Percentiles rank a stretch among this genome's conserved stretches.
Conservation (phyloP, 306 rosid species). For the Castanea mollissima region DNA sequence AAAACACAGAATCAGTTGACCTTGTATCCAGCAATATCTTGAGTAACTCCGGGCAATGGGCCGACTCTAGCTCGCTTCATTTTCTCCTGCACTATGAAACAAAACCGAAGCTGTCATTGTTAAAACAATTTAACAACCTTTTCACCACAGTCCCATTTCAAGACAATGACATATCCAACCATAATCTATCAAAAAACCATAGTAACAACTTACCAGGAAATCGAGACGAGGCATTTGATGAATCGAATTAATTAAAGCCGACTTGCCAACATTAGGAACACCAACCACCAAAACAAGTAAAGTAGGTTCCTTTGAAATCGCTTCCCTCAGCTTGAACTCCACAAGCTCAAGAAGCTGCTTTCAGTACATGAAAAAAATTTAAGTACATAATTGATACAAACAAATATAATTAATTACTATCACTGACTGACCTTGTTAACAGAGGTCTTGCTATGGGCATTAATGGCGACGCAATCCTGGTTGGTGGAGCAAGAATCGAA, state of each 20-base stretch:
- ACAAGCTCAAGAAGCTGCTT: constrained; percentile 82
- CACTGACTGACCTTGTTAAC: constrained; percentile 59
- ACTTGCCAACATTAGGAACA: constrained; percentile 92
- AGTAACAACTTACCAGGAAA: constrained; percentile 55
- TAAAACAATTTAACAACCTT: not conserved
- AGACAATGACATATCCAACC: not conserved
- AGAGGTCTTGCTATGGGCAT: constrained; percentile 80
- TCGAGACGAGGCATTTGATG: constrained; percentile 70
- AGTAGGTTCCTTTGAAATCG: constrained; percentile 71
- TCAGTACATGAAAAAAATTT: not conserved
- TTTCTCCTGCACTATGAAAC: constrained; percentile 68
- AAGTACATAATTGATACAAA: too few relatives aligned
- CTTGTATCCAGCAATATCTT: constrained; percentile 92
- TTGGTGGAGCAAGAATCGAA: constrained; percentile 46
- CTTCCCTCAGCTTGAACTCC: constrained; percentile 80
- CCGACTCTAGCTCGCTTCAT: constrained; percentile 89
- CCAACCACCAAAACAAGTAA: constrained; percentile 94
- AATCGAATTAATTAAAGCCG: constrained; percentile 79
- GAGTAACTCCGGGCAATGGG: constrained; percentile 93
- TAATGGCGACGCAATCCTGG: constrained; percentile 70
- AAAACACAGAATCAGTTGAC: constrained; percentile 28
- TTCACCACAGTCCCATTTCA: not conserved
- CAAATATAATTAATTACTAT: too few relatives aligned
- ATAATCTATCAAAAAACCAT: not conserved
- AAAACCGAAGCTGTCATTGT: constrained; percentile 23